phyloP scores from a whole-genome alignment of 2,329 filamentous ascomycete species.

The Rutstroemia sp. region DNA sequence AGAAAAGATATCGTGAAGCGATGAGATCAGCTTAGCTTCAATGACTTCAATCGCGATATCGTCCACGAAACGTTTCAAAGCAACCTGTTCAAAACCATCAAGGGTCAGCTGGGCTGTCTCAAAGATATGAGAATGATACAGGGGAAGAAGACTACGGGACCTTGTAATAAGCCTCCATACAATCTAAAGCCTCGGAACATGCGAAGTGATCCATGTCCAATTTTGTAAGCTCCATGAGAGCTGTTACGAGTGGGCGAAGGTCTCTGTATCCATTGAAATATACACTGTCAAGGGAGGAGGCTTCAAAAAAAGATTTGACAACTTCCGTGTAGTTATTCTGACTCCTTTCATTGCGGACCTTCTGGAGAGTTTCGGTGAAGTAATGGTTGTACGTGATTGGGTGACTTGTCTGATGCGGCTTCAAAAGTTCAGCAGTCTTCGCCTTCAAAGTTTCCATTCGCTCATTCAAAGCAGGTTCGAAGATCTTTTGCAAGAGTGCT shows the following conservation, averaged over 20 bases:
- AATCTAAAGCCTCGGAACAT: constrained; percentile 32
- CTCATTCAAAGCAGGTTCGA: constrained; percentile 35
- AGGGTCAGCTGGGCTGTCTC: no score
- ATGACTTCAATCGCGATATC: no score
- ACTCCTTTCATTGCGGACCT: constrained; percentile 11
- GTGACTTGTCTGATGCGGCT: constrained; percentile 37
- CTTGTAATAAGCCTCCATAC: constrained; percentile 36
- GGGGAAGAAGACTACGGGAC: constrained; percentile 26
- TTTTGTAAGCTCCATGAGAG: constrained; percentile 19
- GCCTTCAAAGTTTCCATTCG: constrained; percentile 31
- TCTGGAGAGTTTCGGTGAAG: constrained; percentile 33
- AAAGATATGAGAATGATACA: no score
- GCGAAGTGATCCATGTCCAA: constrained; percentile 28
- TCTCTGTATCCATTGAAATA: constrained; percentile 15
- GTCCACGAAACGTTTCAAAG: no score
- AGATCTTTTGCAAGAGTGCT: constrained; percentile 31
- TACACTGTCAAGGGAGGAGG: constrained; percentile 4
- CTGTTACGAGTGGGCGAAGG: constrained; percentile 17
- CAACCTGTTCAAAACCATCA: no score
- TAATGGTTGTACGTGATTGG: constrained; percentile 48
- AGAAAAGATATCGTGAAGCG: no score
- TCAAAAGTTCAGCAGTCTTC: constrained; percentile 40
- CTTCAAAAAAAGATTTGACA: constrained; percentile 23
- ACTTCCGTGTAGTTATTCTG: constrained; percentile 13
- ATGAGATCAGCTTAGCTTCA: no score